Base-by-base conservation (phyloP, 192 early-diverging fungal genomes). In the Backusella liffmaniae region DNA sequence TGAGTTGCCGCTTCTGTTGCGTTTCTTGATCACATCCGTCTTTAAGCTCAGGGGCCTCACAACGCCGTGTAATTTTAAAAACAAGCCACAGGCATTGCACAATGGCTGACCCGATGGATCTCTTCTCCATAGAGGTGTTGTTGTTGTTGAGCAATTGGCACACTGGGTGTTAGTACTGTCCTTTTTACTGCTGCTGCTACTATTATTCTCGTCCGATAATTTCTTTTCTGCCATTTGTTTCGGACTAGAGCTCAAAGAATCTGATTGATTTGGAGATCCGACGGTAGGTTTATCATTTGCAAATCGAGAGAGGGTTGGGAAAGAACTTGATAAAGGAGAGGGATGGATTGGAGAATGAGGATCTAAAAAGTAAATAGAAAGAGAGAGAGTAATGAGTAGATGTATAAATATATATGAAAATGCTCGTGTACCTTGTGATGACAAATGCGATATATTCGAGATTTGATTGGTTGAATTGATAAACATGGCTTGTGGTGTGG, bases 41-140 rank as follows among this genome's bases (percentile, higher is more conserved):
- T 93, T 94, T 78, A 98, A 86, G 53, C 89, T 88, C 59, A 92
- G 84, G 3, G 97, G 97, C 44, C 97, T 82, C 1, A 86, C 82
- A 16, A 90, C 88, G 16, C 92, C 92, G 78, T 98, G 97, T 16
- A 98, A 88, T 84, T 97, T 98, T 73, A 89, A 89, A 83, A 92
- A 98, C 59, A 98, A 84, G 4, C 96, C 97, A 81, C 97, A 98
- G 0, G 96, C 96, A 70, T 98, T 98, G 80, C 97, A 98, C 8
- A 98, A 88, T 12, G 94, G 87, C 62, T 91, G 89, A 23, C 96
- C 97, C 30, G 89, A 83, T 13, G 89, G 85, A 79, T 94, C 89
- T 9, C 95, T 83, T 4, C 97, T 87, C 97, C 97, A 98, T 26
- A 98, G 84, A 3, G 94, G 91, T 18, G 97, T 98, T 34, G 90